These are phyloP conservation scores for Sphagnurus paluster DNA, from an alignment of 1,284 basidiomycete species.

Conservation along the genomic window DNA sequence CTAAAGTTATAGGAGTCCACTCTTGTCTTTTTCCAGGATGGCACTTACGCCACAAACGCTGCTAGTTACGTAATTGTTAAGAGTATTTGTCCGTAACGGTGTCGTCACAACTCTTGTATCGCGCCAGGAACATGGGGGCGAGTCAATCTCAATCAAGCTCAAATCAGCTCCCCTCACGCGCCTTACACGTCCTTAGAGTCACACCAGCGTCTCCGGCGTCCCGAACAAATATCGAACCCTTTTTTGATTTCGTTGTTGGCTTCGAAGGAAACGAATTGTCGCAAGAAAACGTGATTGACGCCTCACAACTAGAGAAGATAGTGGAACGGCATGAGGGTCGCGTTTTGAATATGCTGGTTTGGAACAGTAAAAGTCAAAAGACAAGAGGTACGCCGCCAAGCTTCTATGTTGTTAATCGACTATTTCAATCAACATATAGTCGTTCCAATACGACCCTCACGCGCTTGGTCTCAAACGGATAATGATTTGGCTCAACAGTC, in stretches of 20 bases:
- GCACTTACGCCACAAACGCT: too few species aligned
- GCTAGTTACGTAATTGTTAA: too few species aligned
- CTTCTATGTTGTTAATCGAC: constrained; percentile 5
- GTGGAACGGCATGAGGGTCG: constrained; percentile 88
- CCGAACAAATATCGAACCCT: constrained; percentile 86
- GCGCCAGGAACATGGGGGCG: constrained; percentile 57
- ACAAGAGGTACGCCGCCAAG: constrained; percentile 68
- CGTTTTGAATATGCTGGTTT: constrained; percentile 79
- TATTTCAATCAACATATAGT: constrained; percentile 45
- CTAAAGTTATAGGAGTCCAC: too few species aligned
- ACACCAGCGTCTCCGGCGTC: constrained; percentile 87
- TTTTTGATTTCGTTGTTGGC: constrained; percentile 96
- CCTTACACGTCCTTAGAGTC: constrained; percentile 84
- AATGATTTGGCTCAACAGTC: constrained; percentile 24
- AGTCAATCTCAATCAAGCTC: constrained; percentile 67
- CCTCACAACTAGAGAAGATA: constrained; percentile 74
- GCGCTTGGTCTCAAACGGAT: constrained; percentile 70
- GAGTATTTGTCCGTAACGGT: too few species aligned
- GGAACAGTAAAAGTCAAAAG: constrained; percentile 86
- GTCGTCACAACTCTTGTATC: neutral
- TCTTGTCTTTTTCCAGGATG: too few species aligned
- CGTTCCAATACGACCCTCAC: constrained; percentile 82
- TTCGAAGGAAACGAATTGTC: constrained; percentile 71
- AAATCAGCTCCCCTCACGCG: constrained; percentile 60
- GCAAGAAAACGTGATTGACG: constrained; percentile 62